Conservation (phyloP, 176 grass and related monocot genomes). For the Triticum urartu region DNA sequence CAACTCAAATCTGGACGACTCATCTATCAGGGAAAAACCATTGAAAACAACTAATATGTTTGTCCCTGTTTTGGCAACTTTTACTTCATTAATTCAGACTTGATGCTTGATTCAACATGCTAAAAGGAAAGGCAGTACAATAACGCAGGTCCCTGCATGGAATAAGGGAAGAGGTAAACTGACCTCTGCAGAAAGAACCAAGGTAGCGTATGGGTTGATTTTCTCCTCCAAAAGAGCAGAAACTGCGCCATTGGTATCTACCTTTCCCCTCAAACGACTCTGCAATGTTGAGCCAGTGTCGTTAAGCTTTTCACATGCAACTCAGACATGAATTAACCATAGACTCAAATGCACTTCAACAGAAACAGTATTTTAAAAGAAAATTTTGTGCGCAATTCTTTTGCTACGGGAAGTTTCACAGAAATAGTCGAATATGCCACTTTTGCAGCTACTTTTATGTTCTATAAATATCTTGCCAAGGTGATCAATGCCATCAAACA, state of each 20-base stretch:
- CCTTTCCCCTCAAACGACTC: conserved; percentile 67
- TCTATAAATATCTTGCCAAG: neutral
- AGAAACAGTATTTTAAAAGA: neutral
- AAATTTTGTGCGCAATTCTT: neutral
- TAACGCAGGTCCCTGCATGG: neutral
- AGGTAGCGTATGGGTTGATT: neutral
- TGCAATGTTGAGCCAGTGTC: conserved; percentile 40
- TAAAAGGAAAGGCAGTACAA: neutral
- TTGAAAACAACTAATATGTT: neutral
- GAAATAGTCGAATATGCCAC: neutral
- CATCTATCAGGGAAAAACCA: neutral
- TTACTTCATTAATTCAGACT: too few relatives aligned
- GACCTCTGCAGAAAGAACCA: conserved; percentile 83
- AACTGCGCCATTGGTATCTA: conserved; percentile 62
- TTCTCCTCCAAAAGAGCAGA: conserved; percentile 68
- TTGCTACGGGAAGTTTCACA: neutral
- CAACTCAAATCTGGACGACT: neutral
- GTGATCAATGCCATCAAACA: neutral
- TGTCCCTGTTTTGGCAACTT: too few relatives aligned
- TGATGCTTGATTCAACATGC: neutral
- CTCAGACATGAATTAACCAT: neutral
- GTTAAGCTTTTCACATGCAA: neutral
- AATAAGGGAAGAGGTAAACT: conserved; percentile 20
- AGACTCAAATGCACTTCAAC: conserved; percentile 11
- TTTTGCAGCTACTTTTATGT: neutral